phyloP scores from a whole-genome alignment of 257 asterid species.

The Dorcoceras hygrometricum region DNA sequence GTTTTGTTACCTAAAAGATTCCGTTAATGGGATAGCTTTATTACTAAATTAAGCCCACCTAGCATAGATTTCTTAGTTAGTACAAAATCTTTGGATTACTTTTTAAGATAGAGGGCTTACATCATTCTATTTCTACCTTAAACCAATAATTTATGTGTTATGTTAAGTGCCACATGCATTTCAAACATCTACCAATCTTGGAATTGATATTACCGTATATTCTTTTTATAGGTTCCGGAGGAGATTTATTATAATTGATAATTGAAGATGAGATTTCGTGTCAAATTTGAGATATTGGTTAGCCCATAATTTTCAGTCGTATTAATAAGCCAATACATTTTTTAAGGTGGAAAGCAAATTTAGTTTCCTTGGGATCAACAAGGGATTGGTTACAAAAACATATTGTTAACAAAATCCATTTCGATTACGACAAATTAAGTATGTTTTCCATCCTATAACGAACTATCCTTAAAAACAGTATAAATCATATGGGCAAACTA shows the following conservation, averaged over 20 bases:
- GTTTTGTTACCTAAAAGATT: slow-evolving; percentile 30
- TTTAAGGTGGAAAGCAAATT: neutral
- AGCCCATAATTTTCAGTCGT: neutral
- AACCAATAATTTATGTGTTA: neutral
- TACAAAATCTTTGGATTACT: slow-evolving; percentile 2
- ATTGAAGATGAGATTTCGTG: too few relatives aligned
- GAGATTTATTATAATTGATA: too few relatives aligned
- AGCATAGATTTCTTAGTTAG: slow-evolving; percentile 17
- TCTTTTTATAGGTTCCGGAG: too few relatives aligned
- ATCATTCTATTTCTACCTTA: slow-evolving; percentile 9
- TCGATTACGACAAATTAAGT: too few relatives aligned
- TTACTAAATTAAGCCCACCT: slow-evolving; percentile 26
- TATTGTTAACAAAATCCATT: too few relatives aligned
- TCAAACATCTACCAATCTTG: neutral
- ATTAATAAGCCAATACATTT: neutral
- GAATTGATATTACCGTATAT: too few relatives aligned
- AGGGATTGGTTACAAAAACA: neutral
- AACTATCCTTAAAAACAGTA: too few relatives aligned
- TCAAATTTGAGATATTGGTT: too few relatives aligned
- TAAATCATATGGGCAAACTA: neutral
- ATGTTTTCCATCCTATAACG: neutral
- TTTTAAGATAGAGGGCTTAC: neutral
- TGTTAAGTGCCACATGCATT: neutral
- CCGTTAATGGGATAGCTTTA: slow-evolving; percentile 21
- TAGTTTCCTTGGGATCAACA: neutral